Base-by-base conservation (phyloP, 2,329 filamentous ascomycete species). In the Colletotrichum acutatum region DNA sequence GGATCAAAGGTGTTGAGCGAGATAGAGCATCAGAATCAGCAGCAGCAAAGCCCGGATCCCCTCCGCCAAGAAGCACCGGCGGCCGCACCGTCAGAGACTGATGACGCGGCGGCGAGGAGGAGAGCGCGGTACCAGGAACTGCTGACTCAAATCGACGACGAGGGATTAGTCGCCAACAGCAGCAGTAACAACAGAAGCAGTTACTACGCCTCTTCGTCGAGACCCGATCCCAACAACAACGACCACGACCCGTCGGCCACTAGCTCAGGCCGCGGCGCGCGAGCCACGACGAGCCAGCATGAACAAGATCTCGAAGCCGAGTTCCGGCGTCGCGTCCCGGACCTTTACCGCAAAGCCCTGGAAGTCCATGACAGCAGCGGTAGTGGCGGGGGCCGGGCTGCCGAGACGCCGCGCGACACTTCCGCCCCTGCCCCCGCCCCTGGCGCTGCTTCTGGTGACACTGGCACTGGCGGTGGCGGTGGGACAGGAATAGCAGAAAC, bases 251-350 rank as follows among this genome's bases (percentile, higher is more conserved):
- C 66, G 16, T 58, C 70, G n/a, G 56, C 65, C 56, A 16, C 37
- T 42, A 52, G 56, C 42, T 61, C 61, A 26, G 85, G 87, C 72
- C 83, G 85, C 19, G 42, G 42, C 28, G 77, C 79, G 19, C 81
- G 82, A 16, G 83, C 81, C 5, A 80, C 87, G 19, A 80, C 87
- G 19, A 80, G 83, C 34, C 80, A 83, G 66, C 84, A 86, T 60
- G 87, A 90, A 77, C 83, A 81, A 54, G 82, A 84, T 32, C 81
- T 90, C 1, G 87, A 89, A 76, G 78, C 80, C 0, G 87, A 89
- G 68, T 87, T 90, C 66, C 82, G 84, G 74, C 76, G 79, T 26
- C 81, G 82, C 16, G 84, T 86, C 73, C 85, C 86, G 8, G 81
- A 83, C 12, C 79, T 90, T 5, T 86, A 85, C 76, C 80, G 78